Evolutionary conservation across 2,329 filamentous ascomycete species (phyloP).

Genomic region (Corinectria fuckeliana): DNA sequence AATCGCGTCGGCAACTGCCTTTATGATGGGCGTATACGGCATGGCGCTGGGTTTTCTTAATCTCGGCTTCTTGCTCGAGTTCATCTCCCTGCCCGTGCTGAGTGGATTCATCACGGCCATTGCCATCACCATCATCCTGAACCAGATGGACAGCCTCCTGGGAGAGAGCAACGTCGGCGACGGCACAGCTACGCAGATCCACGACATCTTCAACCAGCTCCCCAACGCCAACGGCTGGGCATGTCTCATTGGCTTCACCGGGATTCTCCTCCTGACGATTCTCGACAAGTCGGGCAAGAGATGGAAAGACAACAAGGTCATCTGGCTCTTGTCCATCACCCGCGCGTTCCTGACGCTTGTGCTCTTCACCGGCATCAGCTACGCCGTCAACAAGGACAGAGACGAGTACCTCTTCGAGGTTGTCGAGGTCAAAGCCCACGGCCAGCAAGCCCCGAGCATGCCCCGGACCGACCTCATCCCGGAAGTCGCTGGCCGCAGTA

Average conservation of each 20-base stretch:
- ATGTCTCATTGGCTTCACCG: conserved; percentile 63
- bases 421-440: conserved; percentile 62
- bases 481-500: conserved; percentile 59
- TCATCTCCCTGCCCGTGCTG: conserved; percentile 69
- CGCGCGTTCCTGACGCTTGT: conserved; percentile 66
- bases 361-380: conserved; percentile 69
- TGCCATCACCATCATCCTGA: conserved; percentile 69
- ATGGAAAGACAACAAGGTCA: conserved; percentile 62
- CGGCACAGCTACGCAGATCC: conserved; percentile 63
- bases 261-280: conserved; percentile 60
- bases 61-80: conserved; percentile 70
- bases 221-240: conserved; percentile 64
- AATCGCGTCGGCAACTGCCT: conserved; percentile 66
- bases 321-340: conserved; percentile 66
- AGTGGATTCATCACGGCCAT: conserved; percentile 71
- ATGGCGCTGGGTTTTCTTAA: conserved; percentile 66
- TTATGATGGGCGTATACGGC: conserved; percentile 68
- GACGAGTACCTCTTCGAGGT: conserved; percentile 59
- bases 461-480: conserved; percentile 56
- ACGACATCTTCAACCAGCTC: conserved; percentile 63
- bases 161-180: conserved; percentile 58
- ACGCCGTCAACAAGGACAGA: conserved; percentile 63
- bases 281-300: conserved; percentile 65
- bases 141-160: conserved; percentile 67
- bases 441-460: conserved; percentile 57